phyloP scores from a whole-genome alignment of 2,329 filamentous ascomycete species.

The Ophiostoma montium region DNA sequence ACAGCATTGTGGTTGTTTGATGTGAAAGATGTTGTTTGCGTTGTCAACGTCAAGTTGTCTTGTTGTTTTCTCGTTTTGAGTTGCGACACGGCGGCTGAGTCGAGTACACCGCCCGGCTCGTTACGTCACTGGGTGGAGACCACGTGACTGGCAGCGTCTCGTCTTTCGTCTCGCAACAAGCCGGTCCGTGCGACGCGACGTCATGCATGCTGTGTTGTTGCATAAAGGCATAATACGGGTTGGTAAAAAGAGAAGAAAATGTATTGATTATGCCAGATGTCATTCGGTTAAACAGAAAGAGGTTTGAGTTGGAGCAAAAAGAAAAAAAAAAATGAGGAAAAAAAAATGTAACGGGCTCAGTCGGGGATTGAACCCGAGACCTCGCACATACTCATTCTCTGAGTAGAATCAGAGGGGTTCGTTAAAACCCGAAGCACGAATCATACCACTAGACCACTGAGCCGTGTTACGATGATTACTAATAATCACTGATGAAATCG shows the following conservation, averaged over 20 bases:
- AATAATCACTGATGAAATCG: no score
- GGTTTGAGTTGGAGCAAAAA: no score
- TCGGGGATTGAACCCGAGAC: slow-evolving; percentile 4
- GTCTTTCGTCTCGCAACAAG: no score
- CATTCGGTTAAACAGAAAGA: not conserved
- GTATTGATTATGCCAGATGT: not conserved
- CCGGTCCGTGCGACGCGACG: no score
- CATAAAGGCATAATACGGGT: no score
- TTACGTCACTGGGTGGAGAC: not conserved
- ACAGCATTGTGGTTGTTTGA: not conserved
- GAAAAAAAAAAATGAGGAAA: not conserved
- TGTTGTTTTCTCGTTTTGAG: not conserved
- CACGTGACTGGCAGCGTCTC: no score
- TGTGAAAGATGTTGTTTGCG: not conserved
- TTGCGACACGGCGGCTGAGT: not conserved
- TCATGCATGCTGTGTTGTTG: no score
- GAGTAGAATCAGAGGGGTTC: slow-evolving; percentile 1
- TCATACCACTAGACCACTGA: slow-evolving; percentile 4
- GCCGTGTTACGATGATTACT: not conserved
- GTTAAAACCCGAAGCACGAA: slow-evolving; percentile 3
- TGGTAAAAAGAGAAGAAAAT: no score
- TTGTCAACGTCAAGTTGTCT: no score
- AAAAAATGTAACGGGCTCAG: not conserved
- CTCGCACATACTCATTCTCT: slow-evolving; percentile 1
- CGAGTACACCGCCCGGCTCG: not conserved